Evolutionary conservation across 495 filamentous ascomycete genomes (phyloP).

Genomic region (Arthonia radiata): DNA sequence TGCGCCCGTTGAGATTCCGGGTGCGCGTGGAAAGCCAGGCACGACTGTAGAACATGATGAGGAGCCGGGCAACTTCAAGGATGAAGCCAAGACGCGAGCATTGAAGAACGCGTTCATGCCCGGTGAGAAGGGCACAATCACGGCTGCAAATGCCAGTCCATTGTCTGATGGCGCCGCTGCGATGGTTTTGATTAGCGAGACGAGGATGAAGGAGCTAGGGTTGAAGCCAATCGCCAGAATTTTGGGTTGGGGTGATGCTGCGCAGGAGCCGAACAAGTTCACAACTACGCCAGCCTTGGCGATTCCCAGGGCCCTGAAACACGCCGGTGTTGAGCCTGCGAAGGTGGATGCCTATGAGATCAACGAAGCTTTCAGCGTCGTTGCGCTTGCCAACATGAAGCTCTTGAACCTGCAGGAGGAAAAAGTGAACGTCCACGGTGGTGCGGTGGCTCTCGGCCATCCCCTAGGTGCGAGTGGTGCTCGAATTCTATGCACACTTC

Average conservation of each 20-base stretch:
- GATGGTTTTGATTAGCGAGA: slow-evolving; percentile 72
- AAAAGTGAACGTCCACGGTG: slow-evolving; percentile 89
- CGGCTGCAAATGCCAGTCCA: slow-evolving; percentile 90
- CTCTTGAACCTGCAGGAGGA: slow-evolving; percentile 50
- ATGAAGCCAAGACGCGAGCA: slow-evolving; percentile 60
- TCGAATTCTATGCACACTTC: slow-evolving; percentile 72
- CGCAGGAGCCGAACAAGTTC: slow-evolving; percentile 73
- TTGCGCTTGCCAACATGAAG: slow-evolving; percentile 89
- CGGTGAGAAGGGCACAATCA: slow-evolving; percentile 42
- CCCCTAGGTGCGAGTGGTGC: slow-evolving; percentile 84
- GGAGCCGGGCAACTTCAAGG: slow-evolving; percentile 94
- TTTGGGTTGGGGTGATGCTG: slow-evolving; percentile 87
- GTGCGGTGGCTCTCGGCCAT: slow-evolving; percentile 87
- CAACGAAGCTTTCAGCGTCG: slow-evolving; percentile 96
- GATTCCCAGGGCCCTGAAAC: slow-evolving; percentile 86
- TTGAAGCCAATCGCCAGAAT: slow-evolving; percentile 88
- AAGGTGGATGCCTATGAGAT: slow-evolving; percentile 88
- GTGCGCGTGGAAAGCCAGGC: slow-evolving; percentile 70
- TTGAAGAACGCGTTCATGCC: slow-evolving; percentile 73
- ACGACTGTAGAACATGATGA: slow-evolving; percentile 67
- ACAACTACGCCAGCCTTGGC: slow-evolving; percentile 86
- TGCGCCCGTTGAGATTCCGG: slow-evolving; percentile 64
- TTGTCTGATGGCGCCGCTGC: slow-evolving; percentile 85
- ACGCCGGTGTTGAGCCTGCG: slow-evolving; percentile 52
- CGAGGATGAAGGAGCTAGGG: slow-evolving; percentile 63